A percentile compares a stretch with the other conserved stretches of the same genome.
phyloP scores from a whole-genome alignment of 2,329 filamentous ascomycete genomes.

The Sclerotinia subarctica region DNA sequence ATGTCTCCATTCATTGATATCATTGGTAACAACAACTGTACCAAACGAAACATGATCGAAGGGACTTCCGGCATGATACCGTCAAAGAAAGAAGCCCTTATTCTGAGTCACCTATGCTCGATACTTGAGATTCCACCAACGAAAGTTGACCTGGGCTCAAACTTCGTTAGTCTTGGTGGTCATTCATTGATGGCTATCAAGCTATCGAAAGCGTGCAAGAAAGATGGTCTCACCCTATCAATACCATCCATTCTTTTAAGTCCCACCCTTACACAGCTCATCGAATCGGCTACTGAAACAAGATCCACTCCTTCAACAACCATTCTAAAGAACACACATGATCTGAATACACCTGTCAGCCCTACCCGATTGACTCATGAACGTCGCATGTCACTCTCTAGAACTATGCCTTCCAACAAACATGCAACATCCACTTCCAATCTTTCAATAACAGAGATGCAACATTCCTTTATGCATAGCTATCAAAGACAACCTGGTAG shows the following conservation, averaged over 20 bases:
- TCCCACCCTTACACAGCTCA: neutral
- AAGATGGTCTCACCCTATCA: conserved; percentile 34
- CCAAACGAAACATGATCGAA: conserved; percentile 6
- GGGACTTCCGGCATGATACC: neutral
- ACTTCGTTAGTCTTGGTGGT: conserved; percentile 48
- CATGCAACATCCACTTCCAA: neutral
- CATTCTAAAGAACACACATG: neutral
- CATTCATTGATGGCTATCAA: conserved; percentile 48
- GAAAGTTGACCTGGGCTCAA: neutral
- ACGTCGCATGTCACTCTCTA: conserved; percentile 12
- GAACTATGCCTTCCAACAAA: neutral
- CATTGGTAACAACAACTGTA: neutral
- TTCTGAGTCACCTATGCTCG: conserved; percentile 6
- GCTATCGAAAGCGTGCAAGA: conserved; percentile 42
- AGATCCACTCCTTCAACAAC: neutral
- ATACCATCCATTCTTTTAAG: conserved; percentile 16
- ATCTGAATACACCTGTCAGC: conserved; percentile 9
- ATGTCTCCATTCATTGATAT: conserved; percentile 18
- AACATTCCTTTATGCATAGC: conserved; percentile 33
- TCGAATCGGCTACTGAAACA: neutral
- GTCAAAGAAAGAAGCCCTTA: conserved; percentile 15
- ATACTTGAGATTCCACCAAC: neutral
- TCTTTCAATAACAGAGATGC: conserved; percentile 29
- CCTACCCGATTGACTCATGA: conserved; percentile 1
- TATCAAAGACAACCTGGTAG: conserved; percentile 25